Percentiles rank a stretch among this genome's conserved stretches.
These are phyloP conservation scores for Zasmidium citrigriseum DNA, from an alignment of 2,329 filamentous ascomycete species.

Conservation along the genomic window DNA sequence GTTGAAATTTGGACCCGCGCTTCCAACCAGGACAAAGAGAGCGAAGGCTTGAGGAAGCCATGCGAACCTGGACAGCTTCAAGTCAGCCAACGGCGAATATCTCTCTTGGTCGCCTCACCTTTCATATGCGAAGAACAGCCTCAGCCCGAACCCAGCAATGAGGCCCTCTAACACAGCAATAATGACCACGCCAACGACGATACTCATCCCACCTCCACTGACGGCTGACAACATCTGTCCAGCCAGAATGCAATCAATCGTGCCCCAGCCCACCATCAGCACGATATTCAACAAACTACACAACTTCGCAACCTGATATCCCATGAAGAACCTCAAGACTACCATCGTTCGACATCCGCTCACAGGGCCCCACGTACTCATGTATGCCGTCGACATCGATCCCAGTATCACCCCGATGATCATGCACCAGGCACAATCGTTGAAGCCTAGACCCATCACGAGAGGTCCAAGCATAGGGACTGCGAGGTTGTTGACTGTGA, in stretches of 20 bases:
- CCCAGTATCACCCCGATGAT: conserved; percentile 50
- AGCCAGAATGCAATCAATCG: conserved; percentile 61
- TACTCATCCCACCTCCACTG: conserved; percentile 53
- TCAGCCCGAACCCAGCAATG: conserved; percentile 26
- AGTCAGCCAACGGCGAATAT: conserved; percentile 33
- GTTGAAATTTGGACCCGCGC: conserved; percentile 41
- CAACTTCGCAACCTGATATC: conserved; percentile 58
- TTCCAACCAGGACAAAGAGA: conserved; percentile 42
- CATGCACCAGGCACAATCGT: conserved; percentile 49
- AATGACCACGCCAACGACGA: conserved; percentile 63
- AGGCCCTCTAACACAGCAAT: conserved; percentile 5
- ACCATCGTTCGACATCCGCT: conserved; percentile 54
- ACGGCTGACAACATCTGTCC: conserved; percentile 64
- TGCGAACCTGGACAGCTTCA: conserved; percentile 44
- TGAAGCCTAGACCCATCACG: conserved; percentile 42
- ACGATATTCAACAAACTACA: conserved; percentile 57
- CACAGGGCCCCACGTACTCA: conserved; percentile 53
- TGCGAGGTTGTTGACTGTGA: conserved; percentile 40
- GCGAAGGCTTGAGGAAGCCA: conserved; percentile 45
- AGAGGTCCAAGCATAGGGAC: conserved; percentile 45
- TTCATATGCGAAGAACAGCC: neutral
- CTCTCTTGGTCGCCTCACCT: conserved; percentile 14
- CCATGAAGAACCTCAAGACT: conserved; percentile 54
- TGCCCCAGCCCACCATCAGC: conserved; percentile 58
- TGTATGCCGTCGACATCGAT: conserved; percentile 48